Evolutionary conservation across 192 early-diverging fungal species (phyloP).

Genomic region (Coemansia reversa): DNA sequence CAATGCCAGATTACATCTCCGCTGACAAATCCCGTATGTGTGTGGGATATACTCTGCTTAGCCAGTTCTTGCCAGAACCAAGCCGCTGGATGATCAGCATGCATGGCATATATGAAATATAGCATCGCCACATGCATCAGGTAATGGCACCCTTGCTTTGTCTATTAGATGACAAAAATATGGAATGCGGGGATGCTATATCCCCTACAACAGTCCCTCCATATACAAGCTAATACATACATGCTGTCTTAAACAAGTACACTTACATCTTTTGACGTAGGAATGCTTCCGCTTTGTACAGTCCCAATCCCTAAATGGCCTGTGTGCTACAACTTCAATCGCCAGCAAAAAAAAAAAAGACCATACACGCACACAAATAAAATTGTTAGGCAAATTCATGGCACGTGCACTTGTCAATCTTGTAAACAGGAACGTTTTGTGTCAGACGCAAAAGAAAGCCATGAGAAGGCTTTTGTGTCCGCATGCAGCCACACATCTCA

Average conservation of each 20-base stretch:
- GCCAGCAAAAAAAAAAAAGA: not conserved
- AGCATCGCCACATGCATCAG: slow-evolving; percentile 2
- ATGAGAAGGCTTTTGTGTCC: not conserved
- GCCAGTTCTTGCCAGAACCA: not conserved
- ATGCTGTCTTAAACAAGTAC: not conserved
- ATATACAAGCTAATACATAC: not conserved
- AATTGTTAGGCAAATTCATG: not conserved
- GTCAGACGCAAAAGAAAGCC: not conserved
- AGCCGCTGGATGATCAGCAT: slow-evolving; percentile 3
- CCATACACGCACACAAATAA: not conserved
- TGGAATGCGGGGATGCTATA: not conserved
- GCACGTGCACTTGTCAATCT: not conserved
- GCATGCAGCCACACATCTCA: not conserved
- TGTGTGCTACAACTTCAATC: slow-evolving; percentile 35
- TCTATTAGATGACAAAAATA: not conserved
- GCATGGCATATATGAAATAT: slow-evolving; percentile 18
- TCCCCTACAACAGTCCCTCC: not conserved
- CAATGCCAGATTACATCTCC: not conserved
- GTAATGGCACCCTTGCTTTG: not conserved
- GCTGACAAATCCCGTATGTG: not conserved
- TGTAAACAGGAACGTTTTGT: not conserved
- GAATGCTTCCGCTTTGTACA: slow-evolving; percentile 27
- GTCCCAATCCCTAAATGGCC: slow-evolving; percentile 51
- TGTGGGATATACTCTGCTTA: not conserved
- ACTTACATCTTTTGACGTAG: slow-evolving; percentile 47